Percentiles rank a stretch among this genome's conserved stretches.
phyloP scores from a whole-genome alignment of 1,284 basidiomycete species.

The Pyrrhoderma lamaoense region DNA sequence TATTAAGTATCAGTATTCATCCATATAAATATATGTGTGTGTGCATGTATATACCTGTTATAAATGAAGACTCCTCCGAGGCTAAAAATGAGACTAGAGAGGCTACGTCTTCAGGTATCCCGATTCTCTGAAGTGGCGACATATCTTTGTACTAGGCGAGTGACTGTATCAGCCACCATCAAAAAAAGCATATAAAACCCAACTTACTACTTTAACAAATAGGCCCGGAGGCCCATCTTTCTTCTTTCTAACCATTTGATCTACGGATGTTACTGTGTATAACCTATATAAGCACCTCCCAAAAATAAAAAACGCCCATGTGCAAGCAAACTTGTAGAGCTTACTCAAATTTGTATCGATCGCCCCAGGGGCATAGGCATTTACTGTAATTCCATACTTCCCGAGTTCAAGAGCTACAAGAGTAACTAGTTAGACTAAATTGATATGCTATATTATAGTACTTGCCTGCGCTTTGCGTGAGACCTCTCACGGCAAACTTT shows the following conservation, averaged over 20 bases:
- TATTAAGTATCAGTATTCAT: too few relatives aligned
- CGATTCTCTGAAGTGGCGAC: neutral
- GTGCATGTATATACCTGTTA: too few relatives aligned
- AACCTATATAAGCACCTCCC: too few relatives aligned
- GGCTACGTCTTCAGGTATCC: constrained; percentile 18
- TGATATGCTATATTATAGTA: neutral
- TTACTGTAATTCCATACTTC: constrained; percentile 17
- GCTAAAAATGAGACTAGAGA: constrained; percentile 20
- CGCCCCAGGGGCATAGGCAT: constrained; percentile 13
- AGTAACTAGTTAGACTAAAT: too few relatives aligned
- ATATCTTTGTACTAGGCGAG: neutral
- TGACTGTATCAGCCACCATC: too few relatives aligned
- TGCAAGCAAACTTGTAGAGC: too few relatives aligned
- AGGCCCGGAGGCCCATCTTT: too few relatives aligned
- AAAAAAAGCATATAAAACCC: neutral
- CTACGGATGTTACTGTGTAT: too few relatives aligned
- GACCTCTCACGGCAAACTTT: constrained; percentile 12
- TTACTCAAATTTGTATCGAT: constrained; percentile 5
- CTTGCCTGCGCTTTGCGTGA: constrained; percentile 15
- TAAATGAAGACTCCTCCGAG: constrained; percentile 20
- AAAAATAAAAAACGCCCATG: too few relatives aligned
- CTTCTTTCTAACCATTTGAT: too few relatives aligned
- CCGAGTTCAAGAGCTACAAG: constrained; percentile 16
- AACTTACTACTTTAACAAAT: neutral
- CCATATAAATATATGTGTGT: too few relatives aligned